Conservation (phyloP, 208 protist species). For the Cochliopodium minus region DNA sequence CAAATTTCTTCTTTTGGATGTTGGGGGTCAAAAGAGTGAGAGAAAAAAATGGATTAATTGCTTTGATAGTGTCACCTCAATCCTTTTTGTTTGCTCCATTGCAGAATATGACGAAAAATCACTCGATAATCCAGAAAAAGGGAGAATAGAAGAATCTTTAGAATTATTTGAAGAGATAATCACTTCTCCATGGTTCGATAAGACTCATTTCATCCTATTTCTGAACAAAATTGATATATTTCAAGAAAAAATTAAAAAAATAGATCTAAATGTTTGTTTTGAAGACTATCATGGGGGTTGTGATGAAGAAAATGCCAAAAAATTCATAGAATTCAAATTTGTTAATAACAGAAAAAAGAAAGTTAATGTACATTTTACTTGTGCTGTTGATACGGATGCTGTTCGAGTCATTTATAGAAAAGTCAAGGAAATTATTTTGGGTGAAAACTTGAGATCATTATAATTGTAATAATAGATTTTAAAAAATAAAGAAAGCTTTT, state of each 20-base stretch:
- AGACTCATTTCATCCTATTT: slow-evolving; percentile 9
- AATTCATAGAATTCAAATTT: too few species aligned
- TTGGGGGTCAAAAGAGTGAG: slow-evolving; percentile 18
- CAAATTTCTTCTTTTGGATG: slow-evolving; percentile 12
- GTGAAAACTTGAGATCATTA: too few species aligned
- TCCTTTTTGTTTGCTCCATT: slow-evolving; percentile 18
- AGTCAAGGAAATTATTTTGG: too few species aligned
- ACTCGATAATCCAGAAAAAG: slow-evolving; percentile 26
- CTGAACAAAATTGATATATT: slow-evolving; percentile 17
- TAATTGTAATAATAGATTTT: too few species aligned
- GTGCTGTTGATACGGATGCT: too few species aligned
- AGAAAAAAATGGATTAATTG: slow-evolving; percentile 22
- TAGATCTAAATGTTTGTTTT: too few species aligned
- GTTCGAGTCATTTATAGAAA: too few species aligned
- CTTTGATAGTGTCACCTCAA: slow-evolving; percentile 7
- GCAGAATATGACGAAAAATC: slow-evolving; percentile 31
- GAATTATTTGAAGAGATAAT: slow-evolving; percentile 10
- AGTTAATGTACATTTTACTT: too few species aligned
- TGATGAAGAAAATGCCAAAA: too few species aligned
- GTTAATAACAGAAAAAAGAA: too few species aligned
- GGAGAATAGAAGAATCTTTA: slow-evolving; percentile 6
- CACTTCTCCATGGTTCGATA: slow-evolving; percentile 3
- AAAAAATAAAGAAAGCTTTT: too few species aligned
- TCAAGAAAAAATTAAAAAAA: slow-evolving; percentile 15
- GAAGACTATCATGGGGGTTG: too few species aligned